Evolutionary conservation across 345 rosid genomes (phyloP).

Genomic region (Litchi chinensis): DNA sequence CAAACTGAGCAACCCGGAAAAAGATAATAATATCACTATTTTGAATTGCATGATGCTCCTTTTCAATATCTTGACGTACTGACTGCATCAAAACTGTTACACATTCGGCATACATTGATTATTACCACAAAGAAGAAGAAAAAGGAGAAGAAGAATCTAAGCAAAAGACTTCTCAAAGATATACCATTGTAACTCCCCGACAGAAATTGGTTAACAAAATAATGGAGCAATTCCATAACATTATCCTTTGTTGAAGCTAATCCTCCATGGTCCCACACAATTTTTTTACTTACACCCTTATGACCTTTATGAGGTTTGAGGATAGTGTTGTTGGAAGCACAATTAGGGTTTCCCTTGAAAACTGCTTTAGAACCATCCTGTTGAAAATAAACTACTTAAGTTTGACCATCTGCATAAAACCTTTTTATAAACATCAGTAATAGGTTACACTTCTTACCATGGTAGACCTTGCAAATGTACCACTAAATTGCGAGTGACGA

Average conservation of each 20-base stretch:
- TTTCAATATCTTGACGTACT: slow-evolving; percentile 76
- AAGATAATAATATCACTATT: slow-evolving; percentile 66
- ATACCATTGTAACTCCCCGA: slow-evolving; percentile 91
- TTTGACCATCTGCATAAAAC: slow-evolving; percentile 15
- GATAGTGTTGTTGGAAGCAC: slow-evolving; percentile 39
- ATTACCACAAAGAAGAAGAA: slow-evolving; percentile 9
- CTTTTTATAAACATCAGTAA: slow-evolving; percentile 11
- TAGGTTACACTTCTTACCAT: slow-evolving; percentile 53
- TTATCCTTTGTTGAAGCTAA: slow-evolving; percentile 50
- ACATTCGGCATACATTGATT: slow-evolving; percentile 24
- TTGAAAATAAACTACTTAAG: slow-evolving; percentile 10
- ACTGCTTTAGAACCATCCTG: slow-evolving; percentile 91
- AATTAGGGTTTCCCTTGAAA: slow-evolving; percentile 59
- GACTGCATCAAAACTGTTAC: slow-evolving; percentile 81
- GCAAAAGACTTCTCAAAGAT: slow-evolving; percentile 10
- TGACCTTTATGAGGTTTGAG: slow-evolving; percentile 48
- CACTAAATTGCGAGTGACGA: slow-evolving; percentile 83
- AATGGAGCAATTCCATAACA: slow-evolving; percentile 66
- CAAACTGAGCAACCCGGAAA: slow-evolving; percentile 83
- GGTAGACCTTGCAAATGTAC: slow-evolving; percentile 78
- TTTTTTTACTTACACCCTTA: slow-evolving; percentile 54
- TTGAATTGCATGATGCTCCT: slow-evolving; percentile 83
- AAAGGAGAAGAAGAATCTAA: slow-evolving; percentile 17
- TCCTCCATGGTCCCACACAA: slow-evolving; percentile 61
- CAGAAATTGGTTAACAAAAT: slow-evolving; percentile 76